Evolutionary conservation across 345 rosid species (phyloP).

Genomic region (Lepidium africanum): DNA sequence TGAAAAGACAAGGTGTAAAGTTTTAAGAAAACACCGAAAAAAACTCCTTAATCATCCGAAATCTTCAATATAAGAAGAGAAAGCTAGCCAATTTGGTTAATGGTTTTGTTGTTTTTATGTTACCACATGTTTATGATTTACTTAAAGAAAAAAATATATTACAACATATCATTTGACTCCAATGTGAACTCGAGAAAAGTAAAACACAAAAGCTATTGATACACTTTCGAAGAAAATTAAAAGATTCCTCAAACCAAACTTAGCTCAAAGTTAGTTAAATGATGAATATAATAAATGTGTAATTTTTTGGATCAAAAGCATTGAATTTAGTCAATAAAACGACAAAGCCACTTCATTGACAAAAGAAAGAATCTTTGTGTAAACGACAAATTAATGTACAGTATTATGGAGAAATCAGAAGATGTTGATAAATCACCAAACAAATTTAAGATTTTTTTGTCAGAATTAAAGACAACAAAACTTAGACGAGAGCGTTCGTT

Average conservation of each 20-base stretch:
- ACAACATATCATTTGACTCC: too few relatives aligned
- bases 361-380: constrained; percentile 27
- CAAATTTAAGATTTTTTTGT: constrained; percentile 17
- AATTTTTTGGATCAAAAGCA: constrained; percentile 20
- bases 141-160: too few relatives aligned
- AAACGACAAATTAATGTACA: constrained; percentile 25
- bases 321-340: constrained; percentile 24
- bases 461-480: constrained; percentile 22
- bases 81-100: too few relatives aligned
- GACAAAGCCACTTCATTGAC: constrained; percentile 25
- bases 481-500: constrained; percentile 3
- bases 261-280: background rate
- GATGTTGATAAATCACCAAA: constrained; percentile 27
- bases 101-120: too few relatives aligned
- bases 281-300: constrained; percentile 3
- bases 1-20: too few relatives aligned
- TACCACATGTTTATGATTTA: too few relatives aligned
- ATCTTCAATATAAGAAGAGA: too few relatives aligned
- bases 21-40: too few relatives aligned
- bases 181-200: constrained; percentile 19
- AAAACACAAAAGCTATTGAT: background rate
- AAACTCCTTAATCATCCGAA: too few relatives aligned
- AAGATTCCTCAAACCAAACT: constrained; percentile 19
- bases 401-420: constrained; percentile 19
- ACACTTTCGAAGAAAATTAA: background rate